These are phyloP conservation scores for Pulveroboletus sp. DNA, from an alignment of 768 basidiomycete genomes.

Conservation along the genomic window DNA sequence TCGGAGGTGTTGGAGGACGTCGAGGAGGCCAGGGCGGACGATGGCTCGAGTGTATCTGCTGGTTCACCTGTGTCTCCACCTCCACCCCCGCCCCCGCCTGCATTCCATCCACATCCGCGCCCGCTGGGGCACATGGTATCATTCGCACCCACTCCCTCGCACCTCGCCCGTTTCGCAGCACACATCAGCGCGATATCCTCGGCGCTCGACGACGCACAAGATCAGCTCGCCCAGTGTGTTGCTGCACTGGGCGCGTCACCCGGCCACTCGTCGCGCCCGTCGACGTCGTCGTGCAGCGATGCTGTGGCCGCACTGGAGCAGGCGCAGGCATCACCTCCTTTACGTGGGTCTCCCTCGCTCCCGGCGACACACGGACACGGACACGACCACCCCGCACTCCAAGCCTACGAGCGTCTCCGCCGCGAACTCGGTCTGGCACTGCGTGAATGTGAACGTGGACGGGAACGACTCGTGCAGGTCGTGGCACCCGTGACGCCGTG, in stretches of 20 bases:
- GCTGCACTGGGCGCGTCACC: slow-evolving; percentile 33
- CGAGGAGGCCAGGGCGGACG: slow-evolving; percentile 51
- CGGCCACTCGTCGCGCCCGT: slow-evolving; percentile 20
- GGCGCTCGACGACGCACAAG: slow-evolving; percentile 69
- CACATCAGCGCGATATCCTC: slow-evolving; percentile 70
- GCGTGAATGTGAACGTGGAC: slow-evolving; percentile 79
- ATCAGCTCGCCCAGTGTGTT: slow-evolving; percentile 64
- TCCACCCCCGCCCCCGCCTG: too few species aligned
- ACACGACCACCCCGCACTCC: slow-evolving; percentile 49
- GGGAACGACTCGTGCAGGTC: slow-evolving; percentile 59
- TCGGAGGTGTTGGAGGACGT: slow-evolving; percentile 60
- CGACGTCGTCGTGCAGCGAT: slow-evolving; percentile 16
- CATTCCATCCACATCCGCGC: too few species aligned
- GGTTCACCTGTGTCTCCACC: too few species aligned
- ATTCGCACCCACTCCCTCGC: slow-evolving; percentile 75
- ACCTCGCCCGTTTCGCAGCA: slow-evolving; percentile 64
- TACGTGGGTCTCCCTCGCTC: too few species aligned
- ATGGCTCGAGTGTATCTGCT: slow-evolving; percentile 3
- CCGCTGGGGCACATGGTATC: slow-evolving; percentile 12
- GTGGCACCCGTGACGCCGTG: slow-evolving; percentile 42
- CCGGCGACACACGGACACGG: too few species aligned
- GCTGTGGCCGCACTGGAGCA: neutral
- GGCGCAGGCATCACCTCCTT: too few species aligned
- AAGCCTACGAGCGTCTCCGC: slow-evolving; percentile 72
- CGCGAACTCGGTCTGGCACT: slow-evolving; percentile 76